Evolutionary conservation across 805 yeast species (phyloP), one percentile per base, ranked within the genome.

Genomic region (Ogataea pignaliae): DNA sequence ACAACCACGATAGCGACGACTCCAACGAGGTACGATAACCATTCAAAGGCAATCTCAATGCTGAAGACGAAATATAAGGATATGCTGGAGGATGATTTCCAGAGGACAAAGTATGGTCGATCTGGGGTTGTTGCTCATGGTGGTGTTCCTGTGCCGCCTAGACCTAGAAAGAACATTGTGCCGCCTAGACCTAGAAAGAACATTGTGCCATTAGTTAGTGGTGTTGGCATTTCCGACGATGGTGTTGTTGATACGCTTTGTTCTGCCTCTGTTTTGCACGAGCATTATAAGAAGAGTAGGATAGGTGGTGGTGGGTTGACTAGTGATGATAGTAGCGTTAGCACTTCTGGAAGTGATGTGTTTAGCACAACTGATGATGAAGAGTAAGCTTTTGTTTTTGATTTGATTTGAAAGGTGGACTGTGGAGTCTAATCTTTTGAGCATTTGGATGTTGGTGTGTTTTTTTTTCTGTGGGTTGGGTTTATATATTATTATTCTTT

Each of bases 231-330:
- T 34, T 34, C 36, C 6, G 29, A 29, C 14, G 53, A 52, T 30
- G 52, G 46, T 28, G 54, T 52, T 10, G 44, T 34, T 21, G 59
- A 55, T 43, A 55, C 59, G 3, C 39, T 55, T 28, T 46, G 50
- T 29, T 49, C 53, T 2, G 42, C 53, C 28, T 46, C 48, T 12
- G n/a, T 51, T 21, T 21, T 21, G 7, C 26, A 21, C 26, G 26
- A 21, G 26, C 26, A 21, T 21, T 7, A 21, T 21, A 21, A 21
- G 26, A 21, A 21, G 26, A 21, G 26, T 21, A 21, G 26, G 33
- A 45, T 40, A 17, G 45, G 38, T 21, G 59, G 6, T 16, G 45
- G 38, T 21, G 59, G 6, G 5, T n/a, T 16, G n/a, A 29, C 11
- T 9, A 29, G 32, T 28, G 34, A 30, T n/a, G 18, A 17, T n/a